These are phyloP conservation scores for Phaeomoniella chlamydospora DNA, from an alignment of 2,329 filamentous ascomycete species.

Conservation along the genomic window DNA sequence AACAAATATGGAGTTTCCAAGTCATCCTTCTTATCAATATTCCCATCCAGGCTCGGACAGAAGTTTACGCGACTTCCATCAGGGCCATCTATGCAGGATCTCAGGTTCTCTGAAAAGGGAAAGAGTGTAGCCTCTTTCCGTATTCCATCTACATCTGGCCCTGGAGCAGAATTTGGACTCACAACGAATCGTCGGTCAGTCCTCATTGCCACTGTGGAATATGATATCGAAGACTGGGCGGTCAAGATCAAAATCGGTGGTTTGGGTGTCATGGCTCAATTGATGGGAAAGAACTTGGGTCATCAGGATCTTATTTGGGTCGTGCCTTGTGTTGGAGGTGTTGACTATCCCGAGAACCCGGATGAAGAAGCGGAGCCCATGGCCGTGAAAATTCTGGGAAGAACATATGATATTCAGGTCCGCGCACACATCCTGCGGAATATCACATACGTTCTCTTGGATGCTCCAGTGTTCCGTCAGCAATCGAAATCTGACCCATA, in stretches of 20 bases:
- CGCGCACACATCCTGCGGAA: slow-evolving; percentile 41
- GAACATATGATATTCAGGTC: slow-evolving; percentile 37
- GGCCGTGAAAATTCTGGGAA: slow-evolving; percentile 36
- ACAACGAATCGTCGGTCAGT: slow-evolving; percentile 23
- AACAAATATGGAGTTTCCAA: slow-evolving; percentile 4
- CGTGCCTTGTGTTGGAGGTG: slow-evolving; percentile 35
- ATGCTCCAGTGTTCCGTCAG: slow-evolving; percentile 41
- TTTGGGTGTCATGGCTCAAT: slow-evolving; percentile 45
- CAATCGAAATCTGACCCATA: slow-evolving; percentile 43
- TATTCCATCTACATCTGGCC: not conserved
- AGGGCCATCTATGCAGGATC: not conserved
- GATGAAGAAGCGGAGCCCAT: slow-evolving; percentile 31
- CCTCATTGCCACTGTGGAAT: slow-evolving; percentile 47
- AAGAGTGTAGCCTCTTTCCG: not conserved
- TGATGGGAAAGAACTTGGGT: slow-evolving; percentile 42
- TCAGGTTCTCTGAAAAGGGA: not conserved
- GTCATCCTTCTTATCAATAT: not conserved
- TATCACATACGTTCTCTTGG: slow-evolving; percentile 45
- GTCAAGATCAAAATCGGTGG: slow-evolving; percentile 51
- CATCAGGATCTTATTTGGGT: slow-evolving; percentile 43
- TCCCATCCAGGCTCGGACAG: not conserved
- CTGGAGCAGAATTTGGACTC: not conserved
- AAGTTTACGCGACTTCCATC: not conserved
- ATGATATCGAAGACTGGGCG: slow-evolving; percentile 46
- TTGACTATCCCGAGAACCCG: slow-evolving; percentile 33